Percentiles rank a stretch among this genome's conserved stretches.
Conservation (phyloP, 2,329 filamentous ascomycete species). For the Aspergillus latus region DNA sequence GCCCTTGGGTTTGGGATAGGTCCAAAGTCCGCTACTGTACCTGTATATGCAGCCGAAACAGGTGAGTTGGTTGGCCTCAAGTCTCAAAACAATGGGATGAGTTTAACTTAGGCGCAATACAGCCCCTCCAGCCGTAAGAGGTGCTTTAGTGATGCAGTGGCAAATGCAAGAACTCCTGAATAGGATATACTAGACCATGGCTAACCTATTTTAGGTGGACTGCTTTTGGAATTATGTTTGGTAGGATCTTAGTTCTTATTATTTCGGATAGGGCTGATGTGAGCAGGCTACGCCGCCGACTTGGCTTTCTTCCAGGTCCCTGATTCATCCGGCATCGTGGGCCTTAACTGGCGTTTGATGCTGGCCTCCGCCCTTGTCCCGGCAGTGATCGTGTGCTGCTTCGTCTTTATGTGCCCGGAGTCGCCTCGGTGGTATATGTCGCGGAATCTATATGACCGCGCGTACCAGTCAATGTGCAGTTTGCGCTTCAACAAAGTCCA, state of each 20-base stretch:
- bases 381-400: slow-evolving; percentile 56
- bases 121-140: slow-evolving; percentile 66
- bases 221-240: slow-evolving; percentile 54
- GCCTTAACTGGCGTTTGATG: slow-evolving; percentile 68
- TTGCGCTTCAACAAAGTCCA: slow-evolving; percentile 46
- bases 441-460: slow-evolving; percentile 42
- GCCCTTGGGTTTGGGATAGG: slow-evolving; percentile 77
- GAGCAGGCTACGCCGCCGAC: slow-evolving; percentile 55
- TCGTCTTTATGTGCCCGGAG: slow-evolving; percentile 64
- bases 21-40: slow-evolving; percentile 71
- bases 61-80: neutral
- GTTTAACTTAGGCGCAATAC: neutral
- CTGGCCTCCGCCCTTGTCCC: slow-evolving; percentile 66
- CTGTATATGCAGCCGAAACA: slow-evolving; percentile 74
- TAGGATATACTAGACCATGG: neutral
- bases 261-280: neutral
- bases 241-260: neutral
- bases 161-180: slow-evolving; percentile 47
- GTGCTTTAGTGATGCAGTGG: slow-evolving; percentile 81
- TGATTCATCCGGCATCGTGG: slow-evolving; percentile 54
- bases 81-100: too few relatives aligned
- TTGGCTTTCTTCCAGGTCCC: slow-evolving; percentile 60
- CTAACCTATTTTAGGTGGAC: slow-evolving; percentile 33
- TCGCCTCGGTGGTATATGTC: slow-evolving; percentile 52
- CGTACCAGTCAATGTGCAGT: slow-evolving; percentile 45